phyloP scores from a whole-genome alignment of 306 rosid species.

The Purshia tridentata region DNA sequence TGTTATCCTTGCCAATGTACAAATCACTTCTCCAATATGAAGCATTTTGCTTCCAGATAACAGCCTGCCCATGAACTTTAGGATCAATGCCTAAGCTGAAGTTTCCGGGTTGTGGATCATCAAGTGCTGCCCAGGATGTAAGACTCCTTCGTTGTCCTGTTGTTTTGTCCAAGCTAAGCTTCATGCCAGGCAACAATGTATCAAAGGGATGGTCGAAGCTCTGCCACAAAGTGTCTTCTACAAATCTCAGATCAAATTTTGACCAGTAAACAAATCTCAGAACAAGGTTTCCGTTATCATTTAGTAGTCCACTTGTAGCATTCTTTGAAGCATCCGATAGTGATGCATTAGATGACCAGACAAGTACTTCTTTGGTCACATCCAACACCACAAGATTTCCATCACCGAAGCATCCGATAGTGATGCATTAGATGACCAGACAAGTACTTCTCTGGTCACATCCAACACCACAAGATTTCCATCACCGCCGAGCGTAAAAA shows the following conservation, averaged over 20 bases:
- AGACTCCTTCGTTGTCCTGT: no score
- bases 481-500: slow-evolving; percentile 3
- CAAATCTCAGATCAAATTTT: neutral
- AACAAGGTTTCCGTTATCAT: slow-evolving; percentile 19
- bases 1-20: neutral
- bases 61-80: no score
- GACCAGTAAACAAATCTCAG: neutral
- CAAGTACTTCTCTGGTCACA: no score
- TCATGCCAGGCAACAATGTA: slow-evolving; percentile 33
- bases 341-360: slow-evolving; percentile 21
- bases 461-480: slow-evolving; percentile 25
- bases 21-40: no score
- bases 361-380: no score
- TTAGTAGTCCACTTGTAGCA: neutral
- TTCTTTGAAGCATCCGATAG: neutral
- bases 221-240: slow-evolving; percentile 28
- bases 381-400: slow-evolving; percentile 25
- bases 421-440: slow-evolving; percentile 21
- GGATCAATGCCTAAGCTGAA: no score
- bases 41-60: no score
- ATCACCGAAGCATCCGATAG: neutral
- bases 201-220: slow-evolving; percentile 48
- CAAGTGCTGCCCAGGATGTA: no score
- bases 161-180: slow-evolving; percentile 11
- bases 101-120: no score